Conservation (phyloP, 2,329 filamentous ascomycete species). For the Lojkania enalia region DNA sequence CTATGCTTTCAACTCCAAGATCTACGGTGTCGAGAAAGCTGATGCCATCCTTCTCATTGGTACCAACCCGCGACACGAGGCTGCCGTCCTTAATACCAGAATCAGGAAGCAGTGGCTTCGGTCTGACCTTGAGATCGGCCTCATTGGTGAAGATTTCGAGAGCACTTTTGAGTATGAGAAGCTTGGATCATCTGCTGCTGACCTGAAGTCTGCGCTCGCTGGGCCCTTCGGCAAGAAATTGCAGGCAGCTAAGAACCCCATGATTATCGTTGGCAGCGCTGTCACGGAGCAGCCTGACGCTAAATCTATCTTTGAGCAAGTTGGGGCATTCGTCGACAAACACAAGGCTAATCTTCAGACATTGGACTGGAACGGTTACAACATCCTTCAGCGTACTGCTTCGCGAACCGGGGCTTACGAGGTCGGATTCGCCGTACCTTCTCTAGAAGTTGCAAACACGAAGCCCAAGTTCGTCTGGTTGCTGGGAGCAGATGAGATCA, state of each 20-base stretch:
- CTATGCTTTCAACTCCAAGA: slow-evolving; percentile 95
- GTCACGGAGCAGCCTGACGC: slow-evolving; percentile 89
- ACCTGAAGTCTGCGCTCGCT: slow-evolving; percentile 81
- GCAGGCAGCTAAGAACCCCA: slow-evolving; percentile 81
- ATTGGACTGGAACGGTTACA: slow-evolving; percentile 95
- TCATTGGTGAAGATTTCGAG: slow-evolving; percentile 87
- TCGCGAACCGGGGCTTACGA: slow-evolving; percentile 93
- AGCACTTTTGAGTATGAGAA: slow-evolving; percentile 97
- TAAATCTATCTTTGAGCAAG: slow-evolving; percentile 88
- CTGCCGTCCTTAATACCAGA: slow-evolving; percentile 90
- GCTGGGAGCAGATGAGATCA: slow-evolving; percentile 90
- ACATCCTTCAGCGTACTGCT: slow-evolving; percentile 90
- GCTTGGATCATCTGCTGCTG: slow-evolving; percentile 75
- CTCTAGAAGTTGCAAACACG: slow-evolving; percentile 76
- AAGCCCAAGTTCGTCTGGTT: slow-evolving; percentile 96
- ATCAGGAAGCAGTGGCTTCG: slow-evolving; percentile 98
- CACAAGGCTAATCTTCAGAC: slow-evolving; percentile 86
- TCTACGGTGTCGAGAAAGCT: slow-evolving; percentile 90
- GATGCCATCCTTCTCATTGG: slow-evolving; percentile 91
- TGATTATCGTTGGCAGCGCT: slow-evolving; percentile 94
- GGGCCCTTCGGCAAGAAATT: slow-evolving; percentile 94
- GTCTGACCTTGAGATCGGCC: slow-evolving; percentile 88
- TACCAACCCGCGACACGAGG: slow-evolving; percentile 94
- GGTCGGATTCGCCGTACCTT: slow-evolving; percentile 90
- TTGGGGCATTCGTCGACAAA: slow-evolving; percentile 92